Conservation (phyloP, 768 basidiomycete species). For the Hericium erinaceus region DNA sequence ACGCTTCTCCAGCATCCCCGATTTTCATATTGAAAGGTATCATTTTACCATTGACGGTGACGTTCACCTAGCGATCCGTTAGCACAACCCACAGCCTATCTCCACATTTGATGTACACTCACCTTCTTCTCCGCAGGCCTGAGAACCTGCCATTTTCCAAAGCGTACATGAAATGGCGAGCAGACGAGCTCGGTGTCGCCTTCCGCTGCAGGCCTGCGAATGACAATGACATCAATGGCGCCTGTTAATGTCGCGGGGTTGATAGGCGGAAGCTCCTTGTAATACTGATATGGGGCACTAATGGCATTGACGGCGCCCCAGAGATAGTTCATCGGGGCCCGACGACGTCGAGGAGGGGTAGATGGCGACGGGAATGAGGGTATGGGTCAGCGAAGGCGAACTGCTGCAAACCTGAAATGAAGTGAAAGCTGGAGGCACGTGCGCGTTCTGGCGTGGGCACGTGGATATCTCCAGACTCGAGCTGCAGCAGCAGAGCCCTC, state of each 20-base stretch:
- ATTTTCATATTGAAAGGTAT: constrained; percentile 98
- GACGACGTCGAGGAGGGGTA: not conserved
- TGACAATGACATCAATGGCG: constrained; percentile 97
- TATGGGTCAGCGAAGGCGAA: not conserved
- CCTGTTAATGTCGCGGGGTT: constrained; percentile 97
- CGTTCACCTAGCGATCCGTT: constrained; percentile 54
- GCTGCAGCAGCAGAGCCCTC: too few relatives aligned
- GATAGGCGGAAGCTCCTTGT: constrained; percentile 75
- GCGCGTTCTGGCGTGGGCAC: not conserved
- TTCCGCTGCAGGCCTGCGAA: constrained; percentile 59
- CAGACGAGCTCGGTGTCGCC: constrained; percentile 70
- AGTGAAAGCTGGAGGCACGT: not conserved
- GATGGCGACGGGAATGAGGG: not conserved
- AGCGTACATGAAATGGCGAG: constrained; percentile 95
- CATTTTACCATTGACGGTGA: constrained; percentile 75
- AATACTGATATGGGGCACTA: constrained; percentile 83
- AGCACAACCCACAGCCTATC: not conserved
- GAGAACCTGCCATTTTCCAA: constrained; percentile 95
- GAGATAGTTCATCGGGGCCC: constrained; percentile 69
- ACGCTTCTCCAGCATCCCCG: constrained; percentile 96
- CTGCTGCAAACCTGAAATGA: not conserved
- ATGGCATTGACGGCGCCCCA: constrained; percentile 80
- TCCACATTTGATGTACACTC: constrained; percentile 10
- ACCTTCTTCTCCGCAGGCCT: constrained; percentile 92
- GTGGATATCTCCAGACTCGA: not conserved